A percentile compares a stretch with the other conserved stretches of the same genome.
phyloP scores from a whole-genome alignment of 1,284 basidiomycete genomes.

The Peniophora sp. region DNA sequence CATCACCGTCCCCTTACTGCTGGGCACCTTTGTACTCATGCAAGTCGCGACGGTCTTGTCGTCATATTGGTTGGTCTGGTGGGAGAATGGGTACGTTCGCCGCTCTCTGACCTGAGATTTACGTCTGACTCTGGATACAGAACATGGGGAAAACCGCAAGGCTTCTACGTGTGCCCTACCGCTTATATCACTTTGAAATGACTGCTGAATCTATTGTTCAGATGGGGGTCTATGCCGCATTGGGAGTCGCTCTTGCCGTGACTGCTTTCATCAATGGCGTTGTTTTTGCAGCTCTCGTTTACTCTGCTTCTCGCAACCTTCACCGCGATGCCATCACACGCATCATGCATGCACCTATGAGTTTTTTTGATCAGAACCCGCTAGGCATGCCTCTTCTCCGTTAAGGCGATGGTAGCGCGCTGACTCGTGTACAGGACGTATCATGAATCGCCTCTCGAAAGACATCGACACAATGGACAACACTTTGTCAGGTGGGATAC shows the following conservation, averaged over 20 bases:
- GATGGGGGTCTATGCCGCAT: constrained; percentile 62
- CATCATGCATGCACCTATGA: constrained; percentile 73
- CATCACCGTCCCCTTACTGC: constrained; percentile 44
- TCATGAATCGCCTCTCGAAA: constrained; percentile 82
- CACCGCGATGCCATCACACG: constrained; percentile 50
- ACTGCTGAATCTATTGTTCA: constrained; percentile 17
- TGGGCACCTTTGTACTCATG: constrained; percentile 41
- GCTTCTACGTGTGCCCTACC: constrained; percentile 47
- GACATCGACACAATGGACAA: constrained; percentile 90
- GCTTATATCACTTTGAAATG: not conserved
- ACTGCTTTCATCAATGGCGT: constrained; percentile 49
- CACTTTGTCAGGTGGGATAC: constrained; percentile 25
- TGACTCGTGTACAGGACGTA: constrained; percentile 71
- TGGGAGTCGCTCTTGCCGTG: constrained; percentile 43
- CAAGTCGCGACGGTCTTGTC: constrained; percentile 57
- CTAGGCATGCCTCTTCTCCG: not conserved
- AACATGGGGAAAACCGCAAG: constrained; percentile 42
- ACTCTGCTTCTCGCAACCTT: constrained; percentile 52
- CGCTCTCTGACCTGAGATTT: not conserved
- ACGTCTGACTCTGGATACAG: constrained; percentile 11
- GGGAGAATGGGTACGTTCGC: constrained; percentile 45
- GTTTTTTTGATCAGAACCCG: constrained; percentile 80
- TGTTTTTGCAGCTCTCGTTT: constrained; percentile 51
- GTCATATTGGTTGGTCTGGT: constrained; percentile 70
- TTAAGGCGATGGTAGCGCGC: constrained; percentile 3